Percentiles rank a stretch among this genome's conserved stretches.
Evolutionary conservation across 1,139 yeast genomes (phyloP).

Genomic region (Kodamaea plutei): DNA sequence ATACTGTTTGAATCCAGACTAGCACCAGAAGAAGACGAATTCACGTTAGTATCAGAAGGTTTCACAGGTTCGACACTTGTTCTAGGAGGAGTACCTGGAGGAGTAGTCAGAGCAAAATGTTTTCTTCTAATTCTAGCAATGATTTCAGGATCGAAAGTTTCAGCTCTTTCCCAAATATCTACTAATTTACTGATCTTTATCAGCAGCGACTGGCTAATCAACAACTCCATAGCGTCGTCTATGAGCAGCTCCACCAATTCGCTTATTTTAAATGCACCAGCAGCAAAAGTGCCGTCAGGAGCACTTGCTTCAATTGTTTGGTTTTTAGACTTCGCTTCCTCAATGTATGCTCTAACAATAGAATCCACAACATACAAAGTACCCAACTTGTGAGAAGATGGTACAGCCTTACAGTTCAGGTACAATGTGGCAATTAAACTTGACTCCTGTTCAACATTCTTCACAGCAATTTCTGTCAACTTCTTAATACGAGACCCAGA

Average conservation of each 20-base stretch:
- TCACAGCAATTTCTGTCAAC: slow-evolving; percentile 72
- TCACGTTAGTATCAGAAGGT: slow-evolving; percentile 7
- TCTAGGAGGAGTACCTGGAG: slow-evolving; percentile 55
- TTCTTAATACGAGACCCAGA: slow-evolving; percentile 93
- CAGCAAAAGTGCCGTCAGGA: slow-evolving; percentile 69
- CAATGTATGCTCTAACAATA: slow-evolving; percentile 79
- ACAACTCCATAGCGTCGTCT: slow-evolving; percentile 55
- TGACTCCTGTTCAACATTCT: slow-evolving; percentile 60
- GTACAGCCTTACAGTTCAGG: slow-evolving; percentile 69
- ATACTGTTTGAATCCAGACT: slow-evolving; percentile 52
- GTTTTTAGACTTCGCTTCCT: slow-evolving; percentile 58
- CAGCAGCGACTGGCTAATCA: slow-evolving; percentile 48
- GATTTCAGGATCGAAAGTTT: slow-evolving; percentile 61
- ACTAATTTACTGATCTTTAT: slow-evolving; percentile 78
- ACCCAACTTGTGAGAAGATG: slow-evolving; percentile 83
- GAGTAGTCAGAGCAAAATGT: slow-evolving; percentile 54
- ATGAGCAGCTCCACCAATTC: slow-evolving; percentile 55
- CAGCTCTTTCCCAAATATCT: slow-evolving; percentile 89
- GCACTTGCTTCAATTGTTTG: slow-evolving; percentile 46
- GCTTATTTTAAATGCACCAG: slow-evolving; percentile 63
- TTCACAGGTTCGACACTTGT: slow-evolving; percentile 23
- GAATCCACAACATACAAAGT: slow-evolving; percentile 90
- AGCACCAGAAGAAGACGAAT: slow-evolving; percentile 13
- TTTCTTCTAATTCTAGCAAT: slow-evolving; percentile 56
- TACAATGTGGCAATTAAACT: slow-evolving; percentile 56